phyloP scores from a whole-genome alignment of 2,329 filamentous ascomycete species.

The Trichoderma citrinoviride region DNA sequence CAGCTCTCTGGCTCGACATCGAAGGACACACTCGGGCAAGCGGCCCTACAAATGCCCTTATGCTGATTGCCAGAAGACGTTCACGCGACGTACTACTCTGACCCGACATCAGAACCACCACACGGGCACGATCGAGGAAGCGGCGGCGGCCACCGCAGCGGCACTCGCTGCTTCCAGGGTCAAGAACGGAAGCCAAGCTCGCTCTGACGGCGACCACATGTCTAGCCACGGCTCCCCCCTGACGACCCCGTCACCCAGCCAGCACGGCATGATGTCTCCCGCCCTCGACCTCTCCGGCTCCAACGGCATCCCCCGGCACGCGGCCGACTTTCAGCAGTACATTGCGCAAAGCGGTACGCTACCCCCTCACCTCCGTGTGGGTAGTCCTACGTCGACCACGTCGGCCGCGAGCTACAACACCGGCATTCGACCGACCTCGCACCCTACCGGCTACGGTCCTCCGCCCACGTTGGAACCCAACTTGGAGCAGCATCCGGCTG shows the following conservation, averaged over 20 bases:
- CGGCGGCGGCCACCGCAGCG: slow-evolving; percentile 82
- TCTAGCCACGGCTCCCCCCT: slow-evolving; percentile 71
- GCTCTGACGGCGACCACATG: slow-evolving; percentile 68
- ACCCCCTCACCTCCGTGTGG: slow-evolving; percentile 76
- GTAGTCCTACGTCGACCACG: slow-evolving; percentile 67
- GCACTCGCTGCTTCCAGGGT: slow-evolving; percentile 63
- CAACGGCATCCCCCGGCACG: slow-evolving; percentile 64
- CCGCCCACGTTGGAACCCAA: slow-evolving; percentile 83
- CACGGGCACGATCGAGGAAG: slow-evolving; percentile 91
- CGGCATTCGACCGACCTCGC: slow-evolving; percentile 71
- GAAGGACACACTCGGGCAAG: slow-evolving; percentile 92
- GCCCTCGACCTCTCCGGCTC: slow-evolving; percentile 68
- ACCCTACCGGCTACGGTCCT: slow-evolving; percentile 78
- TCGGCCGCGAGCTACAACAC: slow-evolving; percentile 53
- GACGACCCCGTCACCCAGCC: slow-evolving; percentile 79
- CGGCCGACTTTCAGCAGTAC: slow-evolving; percentile 63
- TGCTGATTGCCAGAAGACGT: slow-evolving; percentile 97
- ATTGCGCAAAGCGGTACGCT: slow-evolving; percentile 71
- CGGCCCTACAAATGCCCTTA: slow-evolving; percentile 97
- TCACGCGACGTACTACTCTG: slow-evolving; percentile 90
- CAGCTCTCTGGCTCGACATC: slow-evolving; percentile 87
- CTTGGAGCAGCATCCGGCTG: slow-evolving; percentile 70
- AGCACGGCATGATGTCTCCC: slow-evolving; percentile 75
- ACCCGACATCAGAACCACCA: slow-evolving; percentile 96
- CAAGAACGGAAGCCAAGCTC: slow-evolving; percentile 46